These are phyloP conservation scores for Evansstolkia leycettana DNA, from an alignment of 495 filamentous ascomycete species.

Conservation along the genomic window DNA sequence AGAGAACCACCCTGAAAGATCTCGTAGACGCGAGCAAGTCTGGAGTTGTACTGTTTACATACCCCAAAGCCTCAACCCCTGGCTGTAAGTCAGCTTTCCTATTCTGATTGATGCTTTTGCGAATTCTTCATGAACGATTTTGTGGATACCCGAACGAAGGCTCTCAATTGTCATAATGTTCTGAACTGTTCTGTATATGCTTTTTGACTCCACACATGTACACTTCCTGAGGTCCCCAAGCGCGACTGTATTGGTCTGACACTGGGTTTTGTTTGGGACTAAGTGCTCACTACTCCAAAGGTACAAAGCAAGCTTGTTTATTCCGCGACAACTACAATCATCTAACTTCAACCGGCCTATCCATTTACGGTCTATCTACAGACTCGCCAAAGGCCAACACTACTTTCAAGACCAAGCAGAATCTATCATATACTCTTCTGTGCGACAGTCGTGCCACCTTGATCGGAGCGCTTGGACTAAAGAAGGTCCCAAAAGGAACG, in stretches of 20 bases:
- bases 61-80: conserved; percentile 87
- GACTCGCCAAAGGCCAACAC: conserved; percentile 85
- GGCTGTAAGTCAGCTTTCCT: conserved; percentile 60
- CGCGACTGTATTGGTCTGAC: too few species aligned
- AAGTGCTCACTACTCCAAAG: conserved; percentile 28
- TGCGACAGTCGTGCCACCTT: conserved; percentile 67
- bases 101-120: neutral
- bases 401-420: conserved; percentile 79
- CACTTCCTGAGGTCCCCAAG: too few species aligned
- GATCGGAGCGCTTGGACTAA: conserved; percentile 62
- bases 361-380: conserved; percentile 78
- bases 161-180: neutral
- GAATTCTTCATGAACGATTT: neutral
- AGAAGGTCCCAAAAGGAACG: conserved; percentile 66
- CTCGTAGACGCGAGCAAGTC: conserved; percentile 72
- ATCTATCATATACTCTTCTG: conserved; percentile 75
- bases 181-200: neutral
- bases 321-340: conserved; percentile 75
- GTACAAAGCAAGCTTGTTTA: conserved; percentile 83
- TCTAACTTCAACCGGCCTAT: conserved; percentile 67
- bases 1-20: conserved; percentile 59
- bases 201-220: neutral
- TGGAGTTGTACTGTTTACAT: conserved; percentile 88
- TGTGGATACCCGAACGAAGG: neutral
- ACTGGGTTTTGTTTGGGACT: too few species aligned